Percentiles rank a stretch among this genome's conserved stretches.
Evolutionary conservation across 495 filamentous ascomycete genomes (phyloP).

Genomic region (Xylaria palmicola): DNA sequence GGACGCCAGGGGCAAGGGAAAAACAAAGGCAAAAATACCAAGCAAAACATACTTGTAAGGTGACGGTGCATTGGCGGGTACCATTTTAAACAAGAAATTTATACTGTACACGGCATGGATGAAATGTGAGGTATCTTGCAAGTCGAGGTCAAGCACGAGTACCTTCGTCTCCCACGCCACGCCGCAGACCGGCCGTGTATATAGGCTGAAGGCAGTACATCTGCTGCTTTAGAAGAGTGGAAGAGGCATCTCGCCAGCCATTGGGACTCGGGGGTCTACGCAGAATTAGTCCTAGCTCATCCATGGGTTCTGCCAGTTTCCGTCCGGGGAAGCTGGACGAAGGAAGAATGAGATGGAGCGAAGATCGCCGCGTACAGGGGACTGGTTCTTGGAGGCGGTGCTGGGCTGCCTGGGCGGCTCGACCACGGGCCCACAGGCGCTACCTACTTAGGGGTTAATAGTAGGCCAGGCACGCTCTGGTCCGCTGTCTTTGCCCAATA

Average conservation of each 20-base stretch:
- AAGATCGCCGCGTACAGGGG: background rate
- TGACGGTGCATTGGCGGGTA: background rate
- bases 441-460: background rate
- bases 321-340: slow-evolving; percentile 10
- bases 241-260: background rate
- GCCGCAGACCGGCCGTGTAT: background rate
- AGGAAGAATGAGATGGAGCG: background rate
- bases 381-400: no score
- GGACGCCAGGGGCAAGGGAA: background rate
- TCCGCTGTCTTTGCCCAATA: slow-evolving; percentile 18
- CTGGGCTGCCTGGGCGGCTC: no score
- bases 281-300: background rate
- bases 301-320: background rate
- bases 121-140: background rate
- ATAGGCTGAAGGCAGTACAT: background rate
- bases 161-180: background rate
- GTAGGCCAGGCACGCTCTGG: background rate
- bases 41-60: background rate
- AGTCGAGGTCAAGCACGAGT: background rate
- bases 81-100: slow-evolving; percentile 6
- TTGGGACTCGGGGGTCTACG: background rate
- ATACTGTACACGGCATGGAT: no score
- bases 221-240: background rate
- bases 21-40: slow-evolving; percentile 4
- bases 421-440: no score